Percentiles rank a stretch among this genome's conserved stretches.
Evolutionary conservation across 371 early-diverging fungal genomes (phyloP).

Genomic region (Circinella umbellata): DNA sequence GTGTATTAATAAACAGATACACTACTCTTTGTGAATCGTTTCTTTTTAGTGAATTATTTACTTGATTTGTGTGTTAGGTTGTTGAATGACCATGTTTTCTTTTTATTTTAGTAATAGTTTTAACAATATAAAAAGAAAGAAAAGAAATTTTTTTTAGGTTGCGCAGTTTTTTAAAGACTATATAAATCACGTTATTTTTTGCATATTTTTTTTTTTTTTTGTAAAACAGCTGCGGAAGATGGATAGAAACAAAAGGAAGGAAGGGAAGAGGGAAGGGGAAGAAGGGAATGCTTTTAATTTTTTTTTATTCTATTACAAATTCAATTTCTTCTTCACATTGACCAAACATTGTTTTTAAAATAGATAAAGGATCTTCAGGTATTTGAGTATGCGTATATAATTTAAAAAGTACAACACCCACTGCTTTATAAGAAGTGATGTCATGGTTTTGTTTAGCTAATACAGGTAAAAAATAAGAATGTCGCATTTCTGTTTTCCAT

Average conservation of each 20-base stretch:
- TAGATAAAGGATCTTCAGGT: neutral
- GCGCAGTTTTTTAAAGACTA: too few species aligned
- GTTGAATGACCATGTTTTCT: conserved; percentile 46
- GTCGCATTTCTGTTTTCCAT: neutral
- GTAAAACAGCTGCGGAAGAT: neutral
- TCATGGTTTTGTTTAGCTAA: neutral
- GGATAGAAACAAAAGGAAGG: neutral
- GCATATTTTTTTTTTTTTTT: neutral
- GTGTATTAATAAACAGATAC: too few species aligned
- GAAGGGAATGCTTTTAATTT: neutral
- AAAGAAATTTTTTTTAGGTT: conserved; percentile 1
- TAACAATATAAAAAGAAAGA: neutral
- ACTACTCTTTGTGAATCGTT: neutral
- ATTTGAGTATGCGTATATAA: neutral
- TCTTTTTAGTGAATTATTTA: conserved; percentile 18
- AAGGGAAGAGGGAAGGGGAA: neutral
- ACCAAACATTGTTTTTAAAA: neutral
- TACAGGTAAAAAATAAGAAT: conserved; percentile 1
- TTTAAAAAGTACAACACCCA: neutral
- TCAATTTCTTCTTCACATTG: neutral
- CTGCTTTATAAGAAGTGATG: neutral
- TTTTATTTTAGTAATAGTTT: neutral
- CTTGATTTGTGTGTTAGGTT: conserved; percentile 63
- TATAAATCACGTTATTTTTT: too few species aligned
- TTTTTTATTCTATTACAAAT: neutral